Percentiles rank a stretch among this genome's conserved stretches.
Conservation (phyloP, 176 grass and related monocot genomes). For the Tillandsia fasciculata region DNA sequence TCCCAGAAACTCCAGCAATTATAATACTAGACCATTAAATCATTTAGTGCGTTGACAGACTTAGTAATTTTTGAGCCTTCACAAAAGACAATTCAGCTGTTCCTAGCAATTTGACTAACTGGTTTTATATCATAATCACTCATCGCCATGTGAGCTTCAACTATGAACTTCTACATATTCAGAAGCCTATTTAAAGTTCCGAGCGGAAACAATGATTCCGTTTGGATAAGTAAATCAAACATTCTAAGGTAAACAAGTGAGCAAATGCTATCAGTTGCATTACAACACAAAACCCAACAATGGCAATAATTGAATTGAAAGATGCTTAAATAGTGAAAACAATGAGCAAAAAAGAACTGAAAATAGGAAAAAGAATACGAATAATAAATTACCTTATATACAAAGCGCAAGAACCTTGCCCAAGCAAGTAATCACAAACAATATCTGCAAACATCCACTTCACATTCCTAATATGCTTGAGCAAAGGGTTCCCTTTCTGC, state of each 20-base stretch:
- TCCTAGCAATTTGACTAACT: too few species aligned
- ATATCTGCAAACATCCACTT: slow-evolving; percentile 73
- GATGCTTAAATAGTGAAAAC: not conserved
- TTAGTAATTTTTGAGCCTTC: too few species aligned
- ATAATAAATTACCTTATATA: slow-evolving; percentile 62
- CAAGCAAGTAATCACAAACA: slow-evolving; percentile 70
- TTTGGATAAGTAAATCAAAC: not conserved
- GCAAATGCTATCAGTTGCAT: not conserved
- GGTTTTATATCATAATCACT: too few species aligned
- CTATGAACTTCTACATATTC: too few species aligned
- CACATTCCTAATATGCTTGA: slow-evolving; percentile 94
- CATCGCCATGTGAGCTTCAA: too few species aligned
- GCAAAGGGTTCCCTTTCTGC: slow-evolving; percentile 88
- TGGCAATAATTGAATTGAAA: not conserved
- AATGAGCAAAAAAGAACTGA: not conserved
- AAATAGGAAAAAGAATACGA: not conserved
- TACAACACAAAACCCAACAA: not conserved
- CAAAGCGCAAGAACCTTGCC: slow-evolving; percentile 80
- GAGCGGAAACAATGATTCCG: too few species aligned
- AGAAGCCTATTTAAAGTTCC: too few species aligned
- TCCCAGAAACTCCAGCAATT: too few species aligned
- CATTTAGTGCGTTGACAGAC: too few species aligned
- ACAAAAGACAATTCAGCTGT: too few species aligned
- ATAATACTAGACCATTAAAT: too few species aligned
- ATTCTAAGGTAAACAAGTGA: not conserved